Percentiles rank a stretch among this genome's conserved stretches.
Conservation (phyloP, 371 early-diverging fungal species). For the Rhizomucor pusillus region DNA sequence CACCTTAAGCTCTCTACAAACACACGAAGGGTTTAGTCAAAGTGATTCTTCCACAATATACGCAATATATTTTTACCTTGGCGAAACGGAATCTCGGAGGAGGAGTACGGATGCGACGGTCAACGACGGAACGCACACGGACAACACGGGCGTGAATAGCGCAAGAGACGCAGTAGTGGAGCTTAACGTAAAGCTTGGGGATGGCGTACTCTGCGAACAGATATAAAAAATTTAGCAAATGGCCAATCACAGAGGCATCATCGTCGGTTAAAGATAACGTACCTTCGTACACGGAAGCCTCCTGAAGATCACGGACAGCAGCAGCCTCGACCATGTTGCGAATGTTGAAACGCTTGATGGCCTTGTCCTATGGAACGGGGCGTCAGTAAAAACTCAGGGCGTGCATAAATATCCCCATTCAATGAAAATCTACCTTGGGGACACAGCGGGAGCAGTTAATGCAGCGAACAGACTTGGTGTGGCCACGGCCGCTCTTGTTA, state of each 20-base stretch:
- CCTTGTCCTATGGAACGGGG: slow-evolving; percentile 79
- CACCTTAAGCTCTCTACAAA: no score
- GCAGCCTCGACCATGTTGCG: slow-evolving; percentile 98
- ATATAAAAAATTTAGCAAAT: no score
- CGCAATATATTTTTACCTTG: no score
- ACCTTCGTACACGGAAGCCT: slow-evolving; percentile 95
- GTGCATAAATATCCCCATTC: neutral
- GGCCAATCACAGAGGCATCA: neutral
- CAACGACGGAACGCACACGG: slow-evolving; percentile 90
- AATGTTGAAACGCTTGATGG: slow-evolving; percentile 98
- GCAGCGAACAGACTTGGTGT: slow-evolving; percentile 96
- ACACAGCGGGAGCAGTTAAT: slow-evolving; percentile 98
- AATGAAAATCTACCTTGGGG: slow-evolving; percentile 69
- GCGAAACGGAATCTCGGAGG: slow-evolving; percentile 88
- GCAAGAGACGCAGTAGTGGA: slow-evolving; percentile 97
- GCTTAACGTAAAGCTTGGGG: slow-evolving; percentile 98
- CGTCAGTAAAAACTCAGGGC: neutral
- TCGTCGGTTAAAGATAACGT: slow-evolving; percentile 10
- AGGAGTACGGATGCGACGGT: slow-evolving; percentile 93
- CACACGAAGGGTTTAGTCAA: no score
- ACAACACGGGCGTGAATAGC: slow-evolving; percentile 98
- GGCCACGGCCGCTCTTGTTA: slow-evolving; percentile 98
- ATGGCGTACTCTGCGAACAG: slow-evolving; percentile 81
- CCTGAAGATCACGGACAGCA: slow-evolving; percentile 94
- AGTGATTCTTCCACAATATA: no score